A percentile compares a stretch with the other conserved stretches of the same genome.
Conservation (phyloP, 208 protist genomes). For the Porcisia deanei region DNA sequence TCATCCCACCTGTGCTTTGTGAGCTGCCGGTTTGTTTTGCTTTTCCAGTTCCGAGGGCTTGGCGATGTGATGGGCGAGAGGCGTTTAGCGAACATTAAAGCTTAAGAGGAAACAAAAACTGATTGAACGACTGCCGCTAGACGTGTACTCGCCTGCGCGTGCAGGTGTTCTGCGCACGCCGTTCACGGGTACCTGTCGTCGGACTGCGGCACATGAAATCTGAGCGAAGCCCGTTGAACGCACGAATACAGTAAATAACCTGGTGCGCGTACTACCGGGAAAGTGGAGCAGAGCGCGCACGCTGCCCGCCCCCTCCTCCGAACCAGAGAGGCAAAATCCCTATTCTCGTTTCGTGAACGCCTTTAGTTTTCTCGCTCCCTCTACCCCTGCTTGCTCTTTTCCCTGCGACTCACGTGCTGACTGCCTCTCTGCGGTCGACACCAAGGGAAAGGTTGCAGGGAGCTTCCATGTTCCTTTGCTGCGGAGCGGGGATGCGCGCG, state of each 20-base stretch:
- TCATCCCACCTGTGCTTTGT: background rate
- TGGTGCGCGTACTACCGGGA: background rate
- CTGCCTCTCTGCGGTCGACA: too few species aligned
- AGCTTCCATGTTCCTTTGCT: background rate
- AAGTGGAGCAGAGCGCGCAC: too few species aligned
- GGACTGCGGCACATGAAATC: background rate
- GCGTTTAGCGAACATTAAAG: background rate
- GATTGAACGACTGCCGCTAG: background rate
- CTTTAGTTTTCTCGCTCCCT: too few species aligned
- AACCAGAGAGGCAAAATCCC: too few species aligned
- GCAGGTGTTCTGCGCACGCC: background rate
- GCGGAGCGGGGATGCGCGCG: background rate
- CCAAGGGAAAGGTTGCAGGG: background rate
- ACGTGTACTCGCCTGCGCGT: background rate
- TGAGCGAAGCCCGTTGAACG: background rate
- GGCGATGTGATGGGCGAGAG: background rate
- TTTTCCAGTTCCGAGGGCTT: background rate
- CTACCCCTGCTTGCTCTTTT: background rate
- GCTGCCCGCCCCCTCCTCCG: too few species aligned
- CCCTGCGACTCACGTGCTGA: background rate
- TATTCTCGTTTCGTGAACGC: too few species aligned
- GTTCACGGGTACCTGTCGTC: background rate
- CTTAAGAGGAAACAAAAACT: too few species aligned
- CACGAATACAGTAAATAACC: background rate
- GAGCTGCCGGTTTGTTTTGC: too few species aligned